These are phyloP conservation scores for Phlyctochytrium bullatum DNA, from an alignment of 192 early-diverging fungal genomes.

Conservation along the genomic window DNA sequence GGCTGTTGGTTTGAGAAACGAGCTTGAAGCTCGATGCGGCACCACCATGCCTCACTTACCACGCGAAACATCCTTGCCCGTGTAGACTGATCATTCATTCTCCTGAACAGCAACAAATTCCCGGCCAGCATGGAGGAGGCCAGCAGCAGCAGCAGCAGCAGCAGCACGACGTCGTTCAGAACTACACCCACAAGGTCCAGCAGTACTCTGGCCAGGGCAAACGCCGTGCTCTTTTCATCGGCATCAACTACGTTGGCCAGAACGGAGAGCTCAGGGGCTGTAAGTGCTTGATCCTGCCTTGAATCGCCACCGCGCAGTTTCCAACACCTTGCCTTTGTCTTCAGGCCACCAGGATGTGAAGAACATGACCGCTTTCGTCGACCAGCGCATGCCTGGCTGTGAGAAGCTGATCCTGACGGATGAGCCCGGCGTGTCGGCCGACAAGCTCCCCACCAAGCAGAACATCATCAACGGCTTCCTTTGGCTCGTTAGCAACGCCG, in stretches of 20 bases:
- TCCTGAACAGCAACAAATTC: too few relatives aligned
- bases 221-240: not conserved
- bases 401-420: not conserved
- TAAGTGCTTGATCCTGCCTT: not conserved
- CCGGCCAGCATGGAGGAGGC: too few relatives aligned
- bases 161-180: too few relatives aligned
- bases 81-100: too few relatives aligned
- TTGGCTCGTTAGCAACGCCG: conserved; percentile 50
- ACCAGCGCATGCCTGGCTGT: not conserved
- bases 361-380: not conserved
- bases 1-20: too few relatives aligned
- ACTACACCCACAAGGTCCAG: not conserved
- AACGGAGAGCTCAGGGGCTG: not conserved
- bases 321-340: not conserved
- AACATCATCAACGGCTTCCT: conserved; percentile 50
- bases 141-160: not conserved
- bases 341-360: not conserved
- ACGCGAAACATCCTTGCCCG: too few relatives aligned
- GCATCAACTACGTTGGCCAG: conserved; percentile 2
- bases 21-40: too few relatives aligned
- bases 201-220: not conserved
- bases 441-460: conserved; percentile 35
- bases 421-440: not conserved
- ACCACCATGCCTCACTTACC: too few relatives aligned
- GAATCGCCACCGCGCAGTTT: not conserved